Base-by-base conservation (phyloP, 768 basidiomycete species). In the Lactifluus volemus region DNA sequence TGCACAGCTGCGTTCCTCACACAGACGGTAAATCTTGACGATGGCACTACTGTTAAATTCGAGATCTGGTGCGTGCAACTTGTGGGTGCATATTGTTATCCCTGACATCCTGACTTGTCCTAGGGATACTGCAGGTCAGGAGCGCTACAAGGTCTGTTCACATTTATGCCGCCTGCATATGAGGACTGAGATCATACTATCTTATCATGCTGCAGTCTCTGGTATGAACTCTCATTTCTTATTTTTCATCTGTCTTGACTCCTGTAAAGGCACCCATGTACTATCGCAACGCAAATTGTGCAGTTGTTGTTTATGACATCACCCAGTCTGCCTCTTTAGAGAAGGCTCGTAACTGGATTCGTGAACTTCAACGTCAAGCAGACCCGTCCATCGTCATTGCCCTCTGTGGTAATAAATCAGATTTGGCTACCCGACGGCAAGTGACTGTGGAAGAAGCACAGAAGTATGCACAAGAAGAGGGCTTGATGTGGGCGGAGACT, bases 351-450 rank as follows among this genome's bases (percentile, higher is more conserved):
- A 86, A 86, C 65, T 98, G 96, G 96, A 95, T 98, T 71, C 82
- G 89, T 54, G 95, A 98, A 73, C 84, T 98, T 2, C 94, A 97
- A 70, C 92, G 95, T 57, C 95, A 98, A 76, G 96, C 95, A 59
- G 96, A 98, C 72, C 95, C 96, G 7, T 90, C 88, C 48, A 98
- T 97, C 78, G 84, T 96, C 68, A 96, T 98, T 72, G 89, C 92
- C 44, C 84, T 98, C 39, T 96, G 93, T 61, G 96, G 96, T 51
- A 98, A 98, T 81, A 98, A 98, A 76, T 75, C 85, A 32, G 96
- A 98, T 74, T 77, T 98, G 29, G 79, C 84, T 44, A 88, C 86
- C 9, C 86, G 89, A 63, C 84, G 92, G 67, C 91, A 93, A 72
- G 89, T 92, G 3, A 78, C 88, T 19, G 80, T 88, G 67, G 92